Conservation (phyloP, 1,284 basidiomycete species). For the Rhodotorula sp. region DNA sequence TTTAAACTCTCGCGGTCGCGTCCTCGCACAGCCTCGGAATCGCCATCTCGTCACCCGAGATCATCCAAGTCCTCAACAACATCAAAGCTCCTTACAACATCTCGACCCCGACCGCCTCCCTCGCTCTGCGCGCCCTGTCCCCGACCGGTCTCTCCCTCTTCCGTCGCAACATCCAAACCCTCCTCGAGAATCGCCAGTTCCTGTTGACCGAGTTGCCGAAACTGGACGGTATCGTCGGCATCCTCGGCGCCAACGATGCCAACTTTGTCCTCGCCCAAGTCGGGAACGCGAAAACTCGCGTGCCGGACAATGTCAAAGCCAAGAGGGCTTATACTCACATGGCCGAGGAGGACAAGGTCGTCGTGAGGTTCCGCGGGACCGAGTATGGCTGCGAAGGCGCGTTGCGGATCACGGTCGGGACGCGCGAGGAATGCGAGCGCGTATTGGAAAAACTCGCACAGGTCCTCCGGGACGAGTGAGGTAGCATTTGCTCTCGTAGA, state of each 20-base stretch:
- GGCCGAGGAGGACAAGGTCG: conserved; percentile 81
- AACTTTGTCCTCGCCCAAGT: conserved; percentile 90
- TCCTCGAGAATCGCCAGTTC: conserved; percentile 35
- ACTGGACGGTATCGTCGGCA: conserved; percentile 60
- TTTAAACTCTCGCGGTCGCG: not conserved
- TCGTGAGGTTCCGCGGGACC: conserved; percentile 82
- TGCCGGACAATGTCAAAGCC: conserved; percentile 69
- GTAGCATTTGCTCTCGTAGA: no score
- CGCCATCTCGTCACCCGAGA: conserved; percentile 79
- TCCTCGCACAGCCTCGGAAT: conserved; percentile 69
- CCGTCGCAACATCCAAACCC: conserved; percentile 38
- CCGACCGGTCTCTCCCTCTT: conserved; percentile 62
- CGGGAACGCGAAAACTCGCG: conserved; percentile 50
- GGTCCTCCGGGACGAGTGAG: conserved; percentile 27
- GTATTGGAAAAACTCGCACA: conserved; percentile 39
- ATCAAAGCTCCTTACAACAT: conserved; percentile 99
- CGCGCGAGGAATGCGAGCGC: conserved; percentile 67
- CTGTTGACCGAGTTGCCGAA: conserved; percentile 17
- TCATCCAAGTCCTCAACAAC: conserved; percentile 90
- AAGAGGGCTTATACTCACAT: conserved; percentile 73
- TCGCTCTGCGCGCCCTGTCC: conserved; percentile 76
- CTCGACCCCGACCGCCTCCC: conserved; percentile 80
- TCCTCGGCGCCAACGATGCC: conserved; percentile 80
- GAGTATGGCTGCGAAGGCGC: conserved; percentile 87
- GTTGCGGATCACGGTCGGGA: conserved; percentile 86